Conservation (phyloP, 192 early-diverging fungal genomes). For the Coemansia sp. region DNA sequence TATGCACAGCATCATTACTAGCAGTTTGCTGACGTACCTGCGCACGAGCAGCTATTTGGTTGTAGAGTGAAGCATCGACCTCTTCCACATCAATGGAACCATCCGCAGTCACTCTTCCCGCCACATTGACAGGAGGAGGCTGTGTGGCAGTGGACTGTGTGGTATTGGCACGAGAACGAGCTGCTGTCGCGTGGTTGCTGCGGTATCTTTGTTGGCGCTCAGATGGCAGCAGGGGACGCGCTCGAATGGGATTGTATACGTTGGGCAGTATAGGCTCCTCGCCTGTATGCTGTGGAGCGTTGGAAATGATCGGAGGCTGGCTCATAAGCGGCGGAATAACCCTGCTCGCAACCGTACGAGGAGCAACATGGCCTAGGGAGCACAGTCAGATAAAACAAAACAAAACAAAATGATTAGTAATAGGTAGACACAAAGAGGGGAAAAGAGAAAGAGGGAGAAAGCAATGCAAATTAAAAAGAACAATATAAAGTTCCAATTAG, state of each 20-base stretch:
- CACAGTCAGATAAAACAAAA: background rate
- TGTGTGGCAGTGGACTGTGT: background rate
- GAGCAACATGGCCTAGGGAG: background rate
- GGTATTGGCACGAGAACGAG: constrained; percentile 6
- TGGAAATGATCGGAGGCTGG: constrained; percentile 11
- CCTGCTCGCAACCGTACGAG: background rate
- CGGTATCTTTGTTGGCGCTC: constrained; percentile 3
- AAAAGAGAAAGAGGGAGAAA: too few relatives aligned
- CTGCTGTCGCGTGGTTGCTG: background rate
- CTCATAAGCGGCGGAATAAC: constrained; percentile 1
- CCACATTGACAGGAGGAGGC: constrained; percentile 1
- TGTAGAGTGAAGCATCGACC: constrained; percentile 16
- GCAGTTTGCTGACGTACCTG: too few relatives aligned
- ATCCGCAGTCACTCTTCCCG: constrained; percentile 22
- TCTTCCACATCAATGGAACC: constrained; percentile 42
- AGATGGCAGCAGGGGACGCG: constrained; percentile 38
- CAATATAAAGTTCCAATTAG: too few relatives aligned
- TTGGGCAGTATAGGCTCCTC: constrained; percentile 36
- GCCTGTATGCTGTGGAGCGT: constrained; percentile 15
- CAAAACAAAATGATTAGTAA: background rate
- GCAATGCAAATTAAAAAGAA: background rate
- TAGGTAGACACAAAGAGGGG: too few relatives aligned
- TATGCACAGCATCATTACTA: too few relatives aligned
- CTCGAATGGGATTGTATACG: constrained; percentile 36
- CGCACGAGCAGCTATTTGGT: background rate